Evolutionary conservation across 345 rosid species (phyloP).

Genomic region (Murraya paniculata): DNA sequence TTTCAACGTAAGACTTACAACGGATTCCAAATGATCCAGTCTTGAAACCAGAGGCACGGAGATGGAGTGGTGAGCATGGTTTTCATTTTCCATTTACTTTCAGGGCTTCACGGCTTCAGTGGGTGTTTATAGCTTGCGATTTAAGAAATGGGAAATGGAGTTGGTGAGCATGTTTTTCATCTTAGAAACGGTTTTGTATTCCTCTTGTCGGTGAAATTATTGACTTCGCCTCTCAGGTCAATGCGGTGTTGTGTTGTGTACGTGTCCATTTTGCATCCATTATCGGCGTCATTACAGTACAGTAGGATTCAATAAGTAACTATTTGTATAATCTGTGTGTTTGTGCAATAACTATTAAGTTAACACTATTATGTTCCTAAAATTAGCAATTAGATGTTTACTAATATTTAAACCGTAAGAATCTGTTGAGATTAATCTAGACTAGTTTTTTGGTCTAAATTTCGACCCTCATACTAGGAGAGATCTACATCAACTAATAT

Average conservation of each 20-base stretch:
- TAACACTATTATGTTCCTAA: no score
- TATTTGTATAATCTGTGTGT: no score
- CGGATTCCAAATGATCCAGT: conserved; percentile 72
- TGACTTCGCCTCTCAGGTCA: background rate
- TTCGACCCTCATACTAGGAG: no score
- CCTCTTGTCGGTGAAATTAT: background rate
- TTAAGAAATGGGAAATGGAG: conserved; percentile 17
- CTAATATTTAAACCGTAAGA: no score
- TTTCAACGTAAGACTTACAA: conserved; percentile 34
- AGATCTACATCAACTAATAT: no score
- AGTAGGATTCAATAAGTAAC: no score
- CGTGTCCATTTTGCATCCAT: background rate
- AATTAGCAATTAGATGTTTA: no score
- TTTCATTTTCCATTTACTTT: conserved; percentile 44
- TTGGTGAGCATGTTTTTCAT: conserved; percentile 36
- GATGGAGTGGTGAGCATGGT: conserved; percentile 35
- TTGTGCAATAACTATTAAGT: no score
- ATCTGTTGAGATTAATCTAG: no score
- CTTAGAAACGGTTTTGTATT: conserved; percentile 31
- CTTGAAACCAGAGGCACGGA: conserved; percentile 55
- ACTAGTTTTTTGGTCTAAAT: no score
- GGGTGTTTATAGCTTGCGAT: background rate
- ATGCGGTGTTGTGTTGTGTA: no score
- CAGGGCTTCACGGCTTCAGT: background rate
- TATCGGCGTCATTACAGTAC: no score